Evolutionary conservation across 2,329 filamentous ascomycete genomes (phyloP).

Genomic region (Ambrosiella cleistominuta): DNA sequence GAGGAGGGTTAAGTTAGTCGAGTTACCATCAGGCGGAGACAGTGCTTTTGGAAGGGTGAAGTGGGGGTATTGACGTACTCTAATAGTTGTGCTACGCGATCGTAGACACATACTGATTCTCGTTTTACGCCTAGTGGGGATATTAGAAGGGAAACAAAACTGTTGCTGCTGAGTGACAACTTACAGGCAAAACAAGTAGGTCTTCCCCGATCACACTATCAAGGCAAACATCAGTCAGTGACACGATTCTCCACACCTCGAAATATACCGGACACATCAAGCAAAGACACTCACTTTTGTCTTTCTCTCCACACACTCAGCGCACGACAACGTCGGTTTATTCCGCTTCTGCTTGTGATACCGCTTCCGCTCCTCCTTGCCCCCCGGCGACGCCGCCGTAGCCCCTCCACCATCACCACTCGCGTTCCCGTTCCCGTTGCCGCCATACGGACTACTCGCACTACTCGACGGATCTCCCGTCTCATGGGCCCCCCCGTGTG

Average conservation of each 20-base stretch:
- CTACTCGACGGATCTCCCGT: slow-evolving; percentile 6
- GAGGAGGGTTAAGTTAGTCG: background rate
- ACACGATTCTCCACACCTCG: background rate
- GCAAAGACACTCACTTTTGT: slow-evolving; percentile 35
- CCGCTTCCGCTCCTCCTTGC: slow-evolving; percentile 4
- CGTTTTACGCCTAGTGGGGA: slow-evolving; percentile 46
- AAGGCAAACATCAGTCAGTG: background rate
- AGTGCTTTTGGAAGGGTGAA: background rate
- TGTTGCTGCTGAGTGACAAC: slow-evolving; percentile 15
- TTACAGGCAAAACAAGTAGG: slow-evolving; percentile 50
- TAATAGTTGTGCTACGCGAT: slow-evolving; percentile 56
- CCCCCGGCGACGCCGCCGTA: background rate
- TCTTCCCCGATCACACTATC: slow-evolving; percentile 57
- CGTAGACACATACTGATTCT: slow-evolving; percentile 59
- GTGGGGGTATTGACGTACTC: slow-evolving; percentile 34
- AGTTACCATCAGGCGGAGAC: too few relatives aligned
- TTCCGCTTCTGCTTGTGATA: slow-evolving; percentile 68
- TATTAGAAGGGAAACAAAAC: background rate
- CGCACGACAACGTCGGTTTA: slow-evolving; percentile 64
- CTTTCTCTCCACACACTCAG: slow-evolving; percentile 66
- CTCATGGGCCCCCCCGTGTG: slow-evolving; percentile 5
- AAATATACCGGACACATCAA: background rate
- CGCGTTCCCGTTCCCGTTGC: too few relatives aligned
- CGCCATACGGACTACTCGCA: slow-evolving; percentile 9
- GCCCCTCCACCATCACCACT: background rate